Conservation (phyloP, 768 basidiomycete species). For the Suillus variegatus region DNA sequence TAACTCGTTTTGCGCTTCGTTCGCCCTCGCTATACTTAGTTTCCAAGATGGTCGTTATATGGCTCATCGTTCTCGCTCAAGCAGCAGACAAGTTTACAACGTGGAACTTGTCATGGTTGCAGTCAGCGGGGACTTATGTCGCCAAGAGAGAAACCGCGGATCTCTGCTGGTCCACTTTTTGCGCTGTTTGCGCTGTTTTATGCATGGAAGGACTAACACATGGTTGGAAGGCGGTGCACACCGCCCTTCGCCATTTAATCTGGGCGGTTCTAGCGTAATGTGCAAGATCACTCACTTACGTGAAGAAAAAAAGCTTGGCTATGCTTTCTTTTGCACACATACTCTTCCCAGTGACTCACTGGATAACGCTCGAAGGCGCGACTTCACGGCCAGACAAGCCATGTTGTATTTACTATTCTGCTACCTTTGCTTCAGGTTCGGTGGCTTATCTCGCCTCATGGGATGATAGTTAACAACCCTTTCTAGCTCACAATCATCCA, state of each 20-base stretch:
- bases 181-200: slow-evolving; percentile 64
- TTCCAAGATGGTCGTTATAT: slow-evolving; percentile 55
- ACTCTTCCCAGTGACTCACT: slow-evolving; percentile 64
- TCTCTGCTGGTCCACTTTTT: slow-evolving; percentile 76
- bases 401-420: slow-evolving; percentile 70
- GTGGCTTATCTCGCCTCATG: slow-evolving; percentile 9
- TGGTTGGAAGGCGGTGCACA: slow-evolving; percentile 60
- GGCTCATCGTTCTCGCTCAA: slow-evolving; percentile 62
- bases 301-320: slow-evolving; percentile 57
- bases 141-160: slow-evolving; percentile 54
- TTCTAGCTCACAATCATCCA: slow-evolving; percentile 64
- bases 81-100: slow-evolving; percentile 45
- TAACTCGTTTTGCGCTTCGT: slow-evolving; percentile 60
- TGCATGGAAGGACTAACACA: slow-evolving; percentile 66
- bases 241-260: slow-evolving; percentile 66
- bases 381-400: slow-evolving; percentile 71
- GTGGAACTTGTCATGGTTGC: slow-evolving; percentile 31
- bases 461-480: not conserved
- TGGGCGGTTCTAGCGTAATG: slow-evolving; percentile 42
- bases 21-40: slow-evolving; percentile 66
- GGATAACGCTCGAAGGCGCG: slow-evolving; percentile 37
- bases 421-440: slow-evolving; percentile 73
- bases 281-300: slow-evolving; percentile 15
- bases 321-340: slow-evolving; percentile 77
- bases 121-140: slow-evolving; percentile 45